Evolutionary conservation across 257 asterid species (phyloP), one percentile per base, ranked within the genome.

Genomic region (Scutellaria minor): DNA sequence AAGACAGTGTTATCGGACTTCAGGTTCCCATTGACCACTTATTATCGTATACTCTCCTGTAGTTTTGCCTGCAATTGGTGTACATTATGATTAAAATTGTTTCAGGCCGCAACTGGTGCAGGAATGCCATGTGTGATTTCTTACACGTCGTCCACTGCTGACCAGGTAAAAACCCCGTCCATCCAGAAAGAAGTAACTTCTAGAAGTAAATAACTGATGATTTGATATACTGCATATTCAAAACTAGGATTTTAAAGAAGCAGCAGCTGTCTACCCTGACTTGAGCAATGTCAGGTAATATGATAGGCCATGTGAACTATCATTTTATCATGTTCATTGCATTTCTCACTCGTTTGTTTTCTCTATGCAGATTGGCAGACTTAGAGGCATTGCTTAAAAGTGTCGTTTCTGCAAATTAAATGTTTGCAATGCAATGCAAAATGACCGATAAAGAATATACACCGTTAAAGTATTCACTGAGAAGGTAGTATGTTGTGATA

Each of bases 1-100:
- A 95, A 82, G 98, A 95, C 68, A 92, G 99, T 72, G 93, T 95
- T 81, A 95, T 95, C 61, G 98, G 99, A 27, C 87, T 95, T 53
- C 96, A 89, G 97, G 98, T 94, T 85, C 40, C 11, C 77, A 50
- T 58, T 58, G 9, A 37, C 45, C 18, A 48, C 63, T 50, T 60
- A 15, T 53, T 14, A 66, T 22, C n/a, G 39, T 24, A 70, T 72
- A 39, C 45, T 50, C 55, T 2, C 57, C 9, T 53, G 54, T 18
- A n/a, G 7, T 20, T 62, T 45, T 27, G 11, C 47, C 45, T 66
- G 55, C 52, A 65, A 14, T 66, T 12, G 56, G 51, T 11, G 22
- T 9, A 46, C 22, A n/a, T 12, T 45, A 6, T 14, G 6, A 6
- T 7, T 42, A 15, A n/a, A 11, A 39, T 53, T 64, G 70, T 37